Evolutionary conservation across 2,329 filamentous ascomycete species (phyloP).

Genomic region (Alternaria infectoria): DNA sequence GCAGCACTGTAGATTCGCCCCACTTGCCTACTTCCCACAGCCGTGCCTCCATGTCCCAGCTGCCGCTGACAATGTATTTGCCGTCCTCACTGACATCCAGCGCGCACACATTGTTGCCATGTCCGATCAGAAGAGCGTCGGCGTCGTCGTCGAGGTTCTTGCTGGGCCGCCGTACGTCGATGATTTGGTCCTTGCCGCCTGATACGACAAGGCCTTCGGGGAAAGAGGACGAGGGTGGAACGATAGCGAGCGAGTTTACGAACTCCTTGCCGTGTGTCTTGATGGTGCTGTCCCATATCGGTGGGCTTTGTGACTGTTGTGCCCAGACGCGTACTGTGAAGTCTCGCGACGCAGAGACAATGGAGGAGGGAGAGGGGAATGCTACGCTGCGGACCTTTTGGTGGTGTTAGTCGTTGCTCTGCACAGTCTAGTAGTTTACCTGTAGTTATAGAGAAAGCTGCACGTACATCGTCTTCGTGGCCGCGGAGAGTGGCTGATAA

Average conservation of each 20-base stretch:
- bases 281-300: conserved; percentile 77
- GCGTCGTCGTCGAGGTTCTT: conserved; percentile 75
- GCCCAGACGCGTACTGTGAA: conserved; percentile 89
- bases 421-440: too few species aligned
- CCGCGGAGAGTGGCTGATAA: conserved; percentile 87
- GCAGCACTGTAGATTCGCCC: conserved; percentile 74
- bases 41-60: conserved; percentile 89
- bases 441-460: neutral
- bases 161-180: conserved; percentile 81
- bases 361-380: conserved; percentile 73
- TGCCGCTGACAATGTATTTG: conserved; percentile 82
- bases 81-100: conserved; percentile 78
- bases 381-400: conserved; percentile 81
- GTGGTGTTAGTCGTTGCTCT: neutral
- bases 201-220: conserved; percentile 84
- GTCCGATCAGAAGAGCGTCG: conserved; percentile 84
- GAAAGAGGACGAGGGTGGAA: conserved; percentile 70
- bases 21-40: conserved; percentile 87
- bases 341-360: conserved; percentile 90
- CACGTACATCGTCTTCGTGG: conserved; percentile 86
- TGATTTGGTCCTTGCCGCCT: conserved; percentile 88
- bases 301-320: conserved; percentile 68
- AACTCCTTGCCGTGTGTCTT: conserved; percentile 82
- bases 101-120: conserved; percentile 85
- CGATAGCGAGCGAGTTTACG: conserved; percentile 82